Evolutionary conservation across 495 filamentous ascomycete genomes (phyloP), one percentile per base, ranked within the genome.

Genomic region (Lindgomyces ingoldianus): DNA sequence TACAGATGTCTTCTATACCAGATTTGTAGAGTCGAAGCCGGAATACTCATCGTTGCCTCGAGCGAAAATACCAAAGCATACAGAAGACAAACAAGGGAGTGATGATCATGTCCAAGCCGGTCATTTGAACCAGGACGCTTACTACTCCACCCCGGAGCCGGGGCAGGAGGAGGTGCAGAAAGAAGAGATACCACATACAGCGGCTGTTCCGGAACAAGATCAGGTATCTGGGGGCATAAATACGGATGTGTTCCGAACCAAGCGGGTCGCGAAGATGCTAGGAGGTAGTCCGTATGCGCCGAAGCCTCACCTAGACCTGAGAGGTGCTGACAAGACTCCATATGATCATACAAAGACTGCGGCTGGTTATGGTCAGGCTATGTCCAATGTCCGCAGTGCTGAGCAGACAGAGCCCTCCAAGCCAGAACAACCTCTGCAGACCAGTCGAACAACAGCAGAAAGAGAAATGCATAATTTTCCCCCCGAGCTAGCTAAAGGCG

Each of bases 221-320:
- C 75, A 82, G 53, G 52, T 81, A 33, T 75, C 82, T 14, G 81
- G 87, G 29, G 83, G 83, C 41, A 76, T 86, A 70, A 81, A 87
- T 72, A 81, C 79, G 27, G 81, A 83, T 62, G 70, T 89, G 4
- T 89, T 89, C 68, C 80, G 82, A 22, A 87, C 81, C 49, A 82
- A 82, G 0, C 78, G 76, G 57, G 83, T 89, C 12, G 84, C 86
- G 25, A 78, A 79, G 48, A 77, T 83, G 70, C 72, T 90, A 6
- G 73, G 73, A 26, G 75, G 75, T 27, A 52, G 70, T 55, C 68
- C 71, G 24, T 61, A 72, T 47, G 57, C 59, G 29, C 42, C 64
- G n/a, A 58, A 63, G 36, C 63, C 52, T 48, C 65, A 65, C 58
- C 64, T 73, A 11, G 69, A 74, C 41, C 48, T 74, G 22, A 51